Evolutionary conservation across 495 filamentous ascomycete genomes (phyloP), one percentile per base, ranked within the genome.

Genomic region (Aspergillus coremiiformis): DNA sequence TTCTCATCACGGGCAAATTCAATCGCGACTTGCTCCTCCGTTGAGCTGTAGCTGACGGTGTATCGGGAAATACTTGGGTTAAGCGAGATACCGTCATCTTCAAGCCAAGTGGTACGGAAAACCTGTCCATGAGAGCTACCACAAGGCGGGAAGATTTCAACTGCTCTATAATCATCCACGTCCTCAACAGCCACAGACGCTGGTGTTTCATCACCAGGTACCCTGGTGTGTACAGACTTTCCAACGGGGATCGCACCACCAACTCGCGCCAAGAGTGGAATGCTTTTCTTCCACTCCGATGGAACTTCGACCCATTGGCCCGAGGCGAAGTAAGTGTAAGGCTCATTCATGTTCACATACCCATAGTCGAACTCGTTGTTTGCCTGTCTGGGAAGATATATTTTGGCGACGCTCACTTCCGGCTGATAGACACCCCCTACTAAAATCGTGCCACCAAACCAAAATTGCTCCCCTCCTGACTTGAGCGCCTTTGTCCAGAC

Each of bases 381-480:
- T 1, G 54, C 54, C 56, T 72, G 77, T 4, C 71, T 65, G 1
- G 84, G 84, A 0, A 87, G 76, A 51, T 87, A 87, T 19, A 87
- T 63, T 17, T 71, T 72, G 4, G 77, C 78, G 21, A 57, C 68
- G 21, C 58, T 71, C 17, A 72, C 64, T 9, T 78, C 81, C 1
- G 80, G 68, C 58, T 83, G 72, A 60, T 84, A 85, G 6, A 87
- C 81, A 15, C 84, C 82, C 5, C 79, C 80, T 20, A 87, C 72
- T 4, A 87, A 70, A 5, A 87, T 64, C n/a, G 73, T 72, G 56
- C 84, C 79, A 11, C 84, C 83, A 50, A 87, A 77, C 84, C 84
- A 87, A 68, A 82, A 87, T 57, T 87, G 82, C 23, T 77, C 76
- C 32, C 86, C 84, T 12, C 82, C 81, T 3, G 70, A 66, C 51